Evolutionary conservation across 768 basidiomycete genomes (phyloP).

Genomic region (Boletus rubropictus): DNA sequence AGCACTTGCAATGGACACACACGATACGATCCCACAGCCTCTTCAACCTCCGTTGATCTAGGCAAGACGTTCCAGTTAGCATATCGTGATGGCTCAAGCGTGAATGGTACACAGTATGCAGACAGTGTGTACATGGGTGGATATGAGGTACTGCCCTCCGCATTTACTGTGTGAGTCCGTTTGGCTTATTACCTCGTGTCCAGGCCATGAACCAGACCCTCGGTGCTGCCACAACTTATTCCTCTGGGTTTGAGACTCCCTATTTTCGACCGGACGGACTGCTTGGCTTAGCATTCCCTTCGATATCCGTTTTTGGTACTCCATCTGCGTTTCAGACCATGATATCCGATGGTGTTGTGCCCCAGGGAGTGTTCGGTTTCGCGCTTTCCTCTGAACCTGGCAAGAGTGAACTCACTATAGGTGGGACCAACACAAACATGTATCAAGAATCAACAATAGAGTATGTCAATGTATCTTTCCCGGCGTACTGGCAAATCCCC

Average conservation of each 20-base stretch:
- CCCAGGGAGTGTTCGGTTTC: conserved; percentile 42
- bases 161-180: conserved; percentile 5
- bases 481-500: conserved; percentile 36
- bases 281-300: conserved; percentile 39
- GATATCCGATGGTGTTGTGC: conserved; percentile 29
- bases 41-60: conserved; percentile 29
- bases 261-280: conserved; percentile 37
- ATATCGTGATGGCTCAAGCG: conserved; percentile 37
- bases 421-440: conserved; percentile 43
- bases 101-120: conserved; percentile 35
- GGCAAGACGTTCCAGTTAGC: conserved; percentile 26
- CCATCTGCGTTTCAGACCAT: conserved; percentile 44
- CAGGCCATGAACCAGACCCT: conserved; percentile 38
- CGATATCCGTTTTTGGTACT: conserved; percentile 32
- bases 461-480: conserved; percentile 28
- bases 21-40: conserved; percentile 25
- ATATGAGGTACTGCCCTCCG: conserved; percentile 25
- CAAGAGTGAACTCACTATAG: conserved; percentile 50
- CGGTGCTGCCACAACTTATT: conserved; percentile 39
- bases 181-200: neutral
- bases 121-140: conserved; percentile 42
- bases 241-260: conserved; percentile 22
- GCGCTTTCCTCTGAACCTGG: conserved; percentile 37
- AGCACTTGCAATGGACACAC: conserved; percentile 30
- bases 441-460: conserved; percentile 42